A percentile compares a stretch with the other conserved stretches of the same genome.
Conservation (phyloP, 2,329 filamentous ascomycete species). For the Blastomyces emzantsi region DNA sequence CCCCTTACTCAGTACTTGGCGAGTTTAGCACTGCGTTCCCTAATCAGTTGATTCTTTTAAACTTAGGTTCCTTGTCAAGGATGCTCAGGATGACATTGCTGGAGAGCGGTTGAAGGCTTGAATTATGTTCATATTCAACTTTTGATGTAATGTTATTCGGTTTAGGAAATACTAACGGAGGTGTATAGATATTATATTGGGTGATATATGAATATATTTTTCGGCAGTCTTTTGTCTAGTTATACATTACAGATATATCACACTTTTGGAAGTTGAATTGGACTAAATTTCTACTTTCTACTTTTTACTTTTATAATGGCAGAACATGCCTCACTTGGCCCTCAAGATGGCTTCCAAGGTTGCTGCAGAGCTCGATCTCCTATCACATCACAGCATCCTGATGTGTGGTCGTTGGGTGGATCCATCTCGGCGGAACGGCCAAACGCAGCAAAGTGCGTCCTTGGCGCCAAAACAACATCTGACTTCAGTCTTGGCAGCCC, state of each 20-base stretch:
- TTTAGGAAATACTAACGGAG: not conserved
- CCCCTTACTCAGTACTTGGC: constrained; percentile 10
- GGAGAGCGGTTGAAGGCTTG: constrained; percentile 63
- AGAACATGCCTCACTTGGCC: not conserved
- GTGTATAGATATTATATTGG: constrained; percentile 2
- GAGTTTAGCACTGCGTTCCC: constrained; percentile 13
- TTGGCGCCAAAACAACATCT: not conserved
- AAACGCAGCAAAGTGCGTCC: constrained; percentile 3
- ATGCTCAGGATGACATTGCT: constrained; percentile 73
- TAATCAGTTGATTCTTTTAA: constrained; percentile 19
- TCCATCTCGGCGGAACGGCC: not conserved
- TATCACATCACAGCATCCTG: not conserved
- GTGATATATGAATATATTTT: not conserved
- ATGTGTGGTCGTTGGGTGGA: not conserved
- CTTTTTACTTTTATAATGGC: not conserved
- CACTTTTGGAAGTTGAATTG: constrained; percentile 1
- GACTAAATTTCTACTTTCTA: not conserved
- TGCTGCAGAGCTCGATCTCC: too few species aligned
- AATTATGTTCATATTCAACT: constrained; percentile 11
- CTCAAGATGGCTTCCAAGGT: not conserved
- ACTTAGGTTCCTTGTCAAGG: constrained; percentile 71
- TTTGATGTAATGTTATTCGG: not conserved
- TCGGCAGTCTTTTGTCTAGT: not conserved
- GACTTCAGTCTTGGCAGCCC: not conserved
- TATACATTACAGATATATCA: not conserved